A percentile compares a stretch with the other conserved stretches of the same genome.
phyloP scores from a whole-genome alignment of 306 rosid genomes.

The Carpinus fangiana region DNA sequence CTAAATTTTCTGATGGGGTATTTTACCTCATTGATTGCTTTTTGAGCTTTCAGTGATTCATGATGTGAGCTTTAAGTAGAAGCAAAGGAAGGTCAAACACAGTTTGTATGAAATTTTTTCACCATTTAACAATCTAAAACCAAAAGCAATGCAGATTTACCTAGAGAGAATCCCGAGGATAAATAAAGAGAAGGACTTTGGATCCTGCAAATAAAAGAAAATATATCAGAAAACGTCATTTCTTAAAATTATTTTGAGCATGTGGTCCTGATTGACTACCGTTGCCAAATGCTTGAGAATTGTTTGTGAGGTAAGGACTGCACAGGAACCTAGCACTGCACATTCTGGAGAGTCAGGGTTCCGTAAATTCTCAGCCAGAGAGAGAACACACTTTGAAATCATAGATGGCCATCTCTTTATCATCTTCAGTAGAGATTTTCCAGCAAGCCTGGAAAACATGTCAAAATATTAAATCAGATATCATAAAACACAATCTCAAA shows the following conservation, averaged over 20 bases:
- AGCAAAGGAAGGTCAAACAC: constrained; percentile 29
- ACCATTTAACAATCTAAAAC: constrained; percentile 23
- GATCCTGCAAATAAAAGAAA: constrained; percentile 65
- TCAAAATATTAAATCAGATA: constrained; percentile 31
- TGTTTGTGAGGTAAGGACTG: constrained; percentile 85
- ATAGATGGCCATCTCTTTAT: constrained; percentile 92
- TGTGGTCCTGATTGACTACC: constrained; percentile 48
- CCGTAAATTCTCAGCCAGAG: constrained; percentile 64
- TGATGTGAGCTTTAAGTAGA: constrained; percentile 86
- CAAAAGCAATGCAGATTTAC: constrained; percentile 42
- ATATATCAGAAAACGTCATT: constrained; percentile 32
- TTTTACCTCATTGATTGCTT: constrained; percentile 92
- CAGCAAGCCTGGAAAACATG: constrained; percentile 74
- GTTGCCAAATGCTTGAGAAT: constrained; percentile 91
- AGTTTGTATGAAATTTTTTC: constrained; percentile 19
- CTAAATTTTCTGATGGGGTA: constrained; percentile 27
- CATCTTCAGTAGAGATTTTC: constrained; percentile 84
- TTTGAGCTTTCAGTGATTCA: constrained; percentile 94
- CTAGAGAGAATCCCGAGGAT: constrained; percentile 90
- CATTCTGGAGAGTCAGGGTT: constrained; percentile 69
- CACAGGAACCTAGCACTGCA: constrained; percentile 91
- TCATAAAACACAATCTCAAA: neutral
- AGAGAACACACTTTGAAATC: constrained; percentile 89
- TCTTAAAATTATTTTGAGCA: constrained; percentile 26
- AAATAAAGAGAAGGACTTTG: constrained; percentile 74